Evolutionary conservation across 306 rosid genomes (phyloP), one percentile per base, ranked within the genome.

Genomic region (Prunus kanzakura): DNA sequence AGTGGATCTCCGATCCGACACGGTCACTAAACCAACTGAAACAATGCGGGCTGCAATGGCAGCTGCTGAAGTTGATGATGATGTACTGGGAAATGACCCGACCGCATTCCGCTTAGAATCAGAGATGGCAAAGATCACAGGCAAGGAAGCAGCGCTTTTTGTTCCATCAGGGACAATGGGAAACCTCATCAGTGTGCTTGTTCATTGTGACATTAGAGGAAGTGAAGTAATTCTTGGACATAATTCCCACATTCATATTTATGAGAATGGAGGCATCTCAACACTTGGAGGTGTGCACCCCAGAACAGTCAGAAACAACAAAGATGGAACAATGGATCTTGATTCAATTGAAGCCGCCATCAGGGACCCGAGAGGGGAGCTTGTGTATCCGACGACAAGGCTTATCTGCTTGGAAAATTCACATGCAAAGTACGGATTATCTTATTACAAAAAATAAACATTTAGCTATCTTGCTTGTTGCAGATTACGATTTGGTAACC

Each of bases 111-210:
- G 74, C 64, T 74, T 95, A 25, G 97, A 95, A 80, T 58, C 80
- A 9, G 96, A 92, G 75, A 85, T 92, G 95, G 96, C 97, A 1
- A 85, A 77, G 88, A 81, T 75, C 55, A 84, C 79, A 79, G 97
- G 93, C 22, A 95, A 95, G 71, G 98, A 95, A 69, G 96, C 98
- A 0, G 97, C 92, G 5, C 85, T 95, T 74, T 95, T 92, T 74
- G 97, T 95, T 56, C 92, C 98, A 9, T 95, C 98, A 6, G 98
- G 98, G 23, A 95, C 98, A 1, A 95, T 95, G 98, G 97, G 96
- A 20, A 95, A 95, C 80, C 98, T 95, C 47, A 87, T 95, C 11
- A 83, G 92, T 74, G 96, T 95, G 58, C 97, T 95, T 69, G 88
- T 81, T 3, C 98, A 92, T 72, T 94, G 98, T 74, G 95, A 94